These are phyloP conservation scores for Pachysandra terminalis DNA, from an alignment of 164 flowering plant genomes.

Conservation along the genomic window DNA sequence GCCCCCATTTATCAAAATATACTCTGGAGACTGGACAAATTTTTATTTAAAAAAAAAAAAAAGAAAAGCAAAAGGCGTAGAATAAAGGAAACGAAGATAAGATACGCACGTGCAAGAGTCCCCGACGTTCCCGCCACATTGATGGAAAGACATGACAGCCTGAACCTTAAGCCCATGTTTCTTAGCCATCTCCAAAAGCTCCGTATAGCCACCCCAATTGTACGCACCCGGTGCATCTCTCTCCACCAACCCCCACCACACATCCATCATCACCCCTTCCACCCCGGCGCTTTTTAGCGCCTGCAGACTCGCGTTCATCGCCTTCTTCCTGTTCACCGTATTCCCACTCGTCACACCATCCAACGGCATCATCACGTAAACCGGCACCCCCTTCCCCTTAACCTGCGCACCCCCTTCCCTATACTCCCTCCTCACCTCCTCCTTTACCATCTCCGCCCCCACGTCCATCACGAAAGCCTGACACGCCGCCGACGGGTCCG, in stretches of 20 bases:
- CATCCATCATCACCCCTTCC: constrained; percentile 96
- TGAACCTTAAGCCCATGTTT: constrained; percentile 89
- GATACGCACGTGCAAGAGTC: constrained; percentile 74
- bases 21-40: too few species aligned
- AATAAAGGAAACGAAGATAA: constrained; percentile 2
- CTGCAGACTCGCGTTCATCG: constrained; percentile 78
- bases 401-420: constrained; percentile 27
- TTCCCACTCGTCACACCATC: constrained; percentile 80
- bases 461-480: constrained; percentile 46
- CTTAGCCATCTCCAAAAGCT: constrained; percentile 81
- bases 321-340: constrained; percentile 68
- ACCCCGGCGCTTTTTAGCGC: constrained; percentile 96
- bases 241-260: constrained; percentile 99
- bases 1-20: too few species aligned
- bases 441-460: constrained; percentile 3
- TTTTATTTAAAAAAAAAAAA: too few species aligned
- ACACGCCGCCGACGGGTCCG: constrained; percentile 71
- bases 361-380: constrained; percentile 93
- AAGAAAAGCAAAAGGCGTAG: background rate
- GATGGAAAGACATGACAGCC: constrained; percentile 97
- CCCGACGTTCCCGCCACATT: constrained; percentile 98
- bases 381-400: constrained; percentile 74
- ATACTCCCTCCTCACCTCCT: constrained; percentile 21
- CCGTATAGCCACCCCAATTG: constrained; percentile 90
- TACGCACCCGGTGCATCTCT: constrained; percentile 70